Evolutionary conservation across 1,139 yeast species (phyloP), one percentile per base, ranked within the genome.

Genomic region (Pichia sp.): DNA sequence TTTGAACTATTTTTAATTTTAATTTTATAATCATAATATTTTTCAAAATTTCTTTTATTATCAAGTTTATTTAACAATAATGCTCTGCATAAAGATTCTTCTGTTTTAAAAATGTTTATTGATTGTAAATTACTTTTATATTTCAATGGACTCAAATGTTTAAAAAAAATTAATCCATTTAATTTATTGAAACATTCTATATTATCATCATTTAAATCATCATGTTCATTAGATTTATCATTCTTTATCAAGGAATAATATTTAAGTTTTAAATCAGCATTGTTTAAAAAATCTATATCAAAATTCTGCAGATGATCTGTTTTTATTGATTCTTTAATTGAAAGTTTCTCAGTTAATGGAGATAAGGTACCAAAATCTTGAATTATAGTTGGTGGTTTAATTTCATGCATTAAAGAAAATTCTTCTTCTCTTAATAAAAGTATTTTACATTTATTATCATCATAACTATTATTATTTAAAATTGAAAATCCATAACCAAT

Each of bases 391-490:
- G 77, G 74, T 44, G 67, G 64, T 7, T 63, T 61, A 11, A 80
- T 56, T 41, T 71, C 61, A 30, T 78, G 64, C 0, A 86, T 84
- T 4, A 82, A 58, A 23, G 65, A 56, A 50, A 76, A 81, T 12
- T 73, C 61, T 42, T 84, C 94, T 53, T 81, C 83, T 53, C 85
- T 71, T 8, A 87, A 9, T 9, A 47, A 37, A 9, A 51, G 30
- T 4, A 38, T 39, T 29, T 45, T 45, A 24, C 11, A 32, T 12
- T 31, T 39, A 25, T 29, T 36, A 4, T 31, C 33, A 25, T 41
- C 45, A 24, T 31, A 6, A 3, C 12, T 39, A 20, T 28, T 26
- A 23, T 23, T 39, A 25, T 31, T 30, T 12, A 26, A 35, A 10
- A 32, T 16, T 10, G 43, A 37, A 32, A 45, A 45, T 22, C 51